phyloP scores from a whole-genome alignment of 768 basidiomycete species.

The Amanita pallidorosea region DNA sequence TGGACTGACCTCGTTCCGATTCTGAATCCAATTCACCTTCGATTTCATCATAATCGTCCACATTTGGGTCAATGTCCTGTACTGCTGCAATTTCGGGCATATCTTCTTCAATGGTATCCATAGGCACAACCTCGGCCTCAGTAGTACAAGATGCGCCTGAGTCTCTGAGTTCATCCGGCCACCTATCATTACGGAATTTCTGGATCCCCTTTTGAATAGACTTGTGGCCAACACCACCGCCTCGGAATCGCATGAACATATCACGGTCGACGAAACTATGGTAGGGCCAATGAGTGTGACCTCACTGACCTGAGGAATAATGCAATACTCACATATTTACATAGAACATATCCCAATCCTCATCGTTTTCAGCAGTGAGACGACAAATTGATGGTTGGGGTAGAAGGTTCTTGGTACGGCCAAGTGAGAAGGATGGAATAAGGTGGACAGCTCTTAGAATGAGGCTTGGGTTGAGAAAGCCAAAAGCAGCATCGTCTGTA shows the following conservation, averaged over 20 bases:
- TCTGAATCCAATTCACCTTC: neutral
- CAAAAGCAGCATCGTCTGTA: neutral
- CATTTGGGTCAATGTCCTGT: neutral
- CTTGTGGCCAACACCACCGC: slow-evolving; percentile 1
- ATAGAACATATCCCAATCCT: slow-evolving; percentile 1
- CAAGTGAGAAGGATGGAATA: neutral
- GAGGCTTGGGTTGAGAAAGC: neutral
- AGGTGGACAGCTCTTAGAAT: neutral
- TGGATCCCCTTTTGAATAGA: neutral
- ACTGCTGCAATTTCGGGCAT: neutral
- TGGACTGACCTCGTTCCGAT: neutral
- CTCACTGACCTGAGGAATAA: neutral
- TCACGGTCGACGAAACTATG: slow-evolving; percentile 5
- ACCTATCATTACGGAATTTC: neutral
- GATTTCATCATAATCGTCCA: neutral
- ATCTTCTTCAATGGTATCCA: neutral
- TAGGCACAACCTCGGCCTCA: neutral
- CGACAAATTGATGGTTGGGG: neutral
- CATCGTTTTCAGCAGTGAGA: neutral
- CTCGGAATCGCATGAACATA: neutral
- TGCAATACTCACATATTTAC: neutral
- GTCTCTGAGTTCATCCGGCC: slow-evolving; percentile 5
- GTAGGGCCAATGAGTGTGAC: neutral
- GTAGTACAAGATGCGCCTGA: neutral
- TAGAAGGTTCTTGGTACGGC: neutral